Evolutionary conservation across 2,329 filamentous ascomycete species (phyloP).

Genomic region (Colletotrichum abscissum): DNA sequence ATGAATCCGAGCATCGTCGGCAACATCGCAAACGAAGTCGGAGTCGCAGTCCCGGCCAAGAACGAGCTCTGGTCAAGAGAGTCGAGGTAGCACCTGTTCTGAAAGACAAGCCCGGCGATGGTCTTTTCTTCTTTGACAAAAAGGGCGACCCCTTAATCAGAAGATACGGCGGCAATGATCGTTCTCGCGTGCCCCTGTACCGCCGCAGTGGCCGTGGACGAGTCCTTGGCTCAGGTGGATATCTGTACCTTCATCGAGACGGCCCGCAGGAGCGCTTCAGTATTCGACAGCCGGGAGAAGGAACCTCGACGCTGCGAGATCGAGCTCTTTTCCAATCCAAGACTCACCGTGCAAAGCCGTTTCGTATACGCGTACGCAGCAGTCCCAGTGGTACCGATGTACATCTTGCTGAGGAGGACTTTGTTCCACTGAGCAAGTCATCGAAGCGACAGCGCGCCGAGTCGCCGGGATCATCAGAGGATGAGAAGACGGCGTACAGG

Average conservation of each 20-base stretch:
- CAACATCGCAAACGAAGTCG: constrained; percentile 22
- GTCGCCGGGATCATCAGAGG: constrained; percentile 56
- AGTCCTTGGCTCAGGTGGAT: constrained; percentile 73
- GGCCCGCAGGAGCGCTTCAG: constrained; percentile 67
- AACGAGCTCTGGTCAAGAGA: not conserved
- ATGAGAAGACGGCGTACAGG: constrained; percentile 68
- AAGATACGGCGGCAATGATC: constrained; percentile 79
- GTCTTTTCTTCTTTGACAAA: constrained; percentile 73
- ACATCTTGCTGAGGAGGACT: constrained; percentile 53
- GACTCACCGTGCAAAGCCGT: constrained; percentile 49
- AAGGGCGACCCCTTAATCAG: constrained; percentile 82
- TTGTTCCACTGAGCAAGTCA: constrained; percentile 53
- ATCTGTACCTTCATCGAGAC: constrained; percentile 75
- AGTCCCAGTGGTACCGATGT: constrained; percentile 20
- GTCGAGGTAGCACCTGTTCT: constrained; percentile 33
- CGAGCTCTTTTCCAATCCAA: constrained; percentile 61
- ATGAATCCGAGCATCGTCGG: constrained; percentile 10
- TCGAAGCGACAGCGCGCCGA: constrained; percentile 42
- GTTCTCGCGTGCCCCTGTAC: constrained; percentile 78
- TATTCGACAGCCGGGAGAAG: constrained; percentile 57
- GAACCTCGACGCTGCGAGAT: constrained; percentile 53
- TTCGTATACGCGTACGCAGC: constrained; percentile 52
- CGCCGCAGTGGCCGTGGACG: constrained; percentile 74
- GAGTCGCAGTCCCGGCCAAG: constrained; percentile 7
- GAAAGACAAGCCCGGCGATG: constrained; percentile 43